phyloP scores from a whole-genome alignment of 2,329 filamentous ascomycete species.

The Scopulariopsis brevicaulis region DNA sequence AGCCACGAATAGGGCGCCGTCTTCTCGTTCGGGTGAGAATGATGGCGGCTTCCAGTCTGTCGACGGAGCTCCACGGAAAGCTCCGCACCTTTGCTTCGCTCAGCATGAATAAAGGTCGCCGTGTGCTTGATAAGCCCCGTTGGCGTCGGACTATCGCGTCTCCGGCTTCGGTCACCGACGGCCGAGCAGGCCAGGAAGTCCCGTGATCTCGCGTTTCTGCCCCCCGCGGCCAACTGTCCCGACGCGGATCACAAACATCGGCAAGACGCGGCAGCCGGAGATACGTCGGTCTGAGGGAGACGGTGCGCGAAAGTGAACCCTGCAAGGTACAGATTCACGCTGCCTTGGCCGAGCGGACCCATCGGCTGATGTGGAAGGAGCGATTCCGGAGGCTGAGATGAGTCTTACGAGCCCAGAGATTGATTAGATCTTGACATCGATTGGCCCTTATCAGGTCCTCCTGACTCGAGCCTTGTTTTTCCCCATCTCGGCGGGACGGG shows the following conservation, averaged over 20 bases:
- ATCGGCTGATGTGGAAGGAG: background rate
- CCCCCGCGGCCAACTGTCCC: background rate
- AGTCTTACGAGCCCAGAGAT: background rate
- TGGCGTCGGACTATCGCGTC: background rate
- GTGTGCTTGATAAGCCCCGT: too few species aligned
- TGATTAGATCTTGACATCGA: conserved; percentile 1
- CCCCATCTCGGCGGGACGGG: background rate
- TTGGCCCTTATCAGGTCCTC: background rate
- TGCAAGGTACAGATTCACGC: background rate
- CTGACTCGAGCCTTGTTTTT: background rate
- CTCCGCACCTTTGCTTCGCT: too few species aligned
- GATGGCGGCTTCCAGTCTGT: too few species aligned
- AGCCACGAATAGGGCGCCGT: too few species aligned
- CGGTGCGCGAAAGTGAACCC: background rate
- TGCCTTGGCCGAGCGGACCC: background rate
- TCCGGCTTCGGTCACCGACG: background rate
- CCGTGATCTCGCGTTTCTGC: conserved; percentile 1
- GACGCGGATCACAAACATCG: background rate
- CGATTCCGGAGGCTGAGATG: background rate
- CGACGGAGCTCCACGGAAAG: too few species aligned
- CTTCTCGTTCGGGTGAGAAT: too few species aligned
- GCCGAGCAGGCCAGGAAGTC: background rate
- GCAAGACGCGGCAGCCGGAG: background rate
- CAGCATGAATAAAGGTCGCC: too few species aligned
- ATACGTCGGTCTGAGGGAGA: background rate